Conservation (phyloP, 2,329 filamentous ascomycete species). For the Fusarium neocosmosporiellum region DNA sequence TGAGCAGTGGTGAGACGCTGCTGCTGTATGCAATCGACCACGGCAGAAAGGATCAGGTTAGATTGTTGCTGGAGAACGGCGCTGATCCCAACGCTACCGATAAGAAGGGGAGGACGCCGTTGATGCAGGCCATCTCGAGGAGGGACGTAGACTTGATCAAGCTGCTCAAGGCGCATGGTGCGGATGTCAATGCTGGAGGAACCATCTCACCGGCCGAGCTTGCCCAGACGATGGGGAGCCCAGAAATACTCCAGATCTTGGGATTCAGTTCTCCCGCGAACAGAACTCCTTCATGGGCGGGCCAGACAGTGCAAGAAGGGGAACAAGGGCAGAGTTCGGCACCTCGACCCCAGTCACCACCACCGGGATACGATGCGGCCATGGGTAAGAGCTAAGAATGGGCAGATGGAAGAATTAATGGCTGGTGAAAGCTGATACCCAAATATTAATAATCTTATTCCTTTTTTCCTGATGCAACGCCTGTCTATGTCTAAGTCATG, state of each 20-base stretch:
- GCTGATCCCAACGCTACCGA: slow-evolving; percentile 48
- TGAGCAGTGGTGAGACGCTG: slow-evolving; percentile 45
- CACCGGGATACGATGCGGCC: slow-evolving; percentile 35
- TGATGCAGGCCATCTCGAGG: slow-evolving; percentile 47
- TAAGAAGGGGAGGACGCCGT: slow-evolving; percentile 46
- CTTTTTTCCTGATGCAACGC: slow-evolving; percentile 13
- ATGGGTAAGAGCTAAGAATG: slow-evolving; percentile 27
- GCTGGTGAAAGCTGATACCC: slow-evolving; percentile 15
- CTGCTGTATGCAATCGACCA: slow-evolving; percentile 47
- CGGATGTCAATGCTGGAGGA: slow-evolving; percentile 33
- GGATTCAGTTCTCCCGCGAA: slow-evolving; percentile 22
- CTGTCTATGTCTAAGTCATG: slow-evolving; percentile 8
- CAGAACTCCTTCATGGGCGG: not conserved
- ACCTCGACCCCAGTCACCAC: slow-evolving; percentile 32
- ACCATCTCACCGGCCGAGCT: slow-evolving; percentile 38
- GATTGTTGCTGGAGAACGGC: slow-evolving; percentile 46
- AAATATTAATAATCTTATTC: slow-evolving; percentile 18
- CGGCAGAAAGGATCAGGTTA: slow-evolving; percentile 35
- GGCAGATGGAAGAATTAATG: not conserved
- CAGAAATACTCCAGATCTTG: slow-evolving; percentile 42
- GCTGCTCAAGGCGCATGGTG: slow-evolving; percentile 45
- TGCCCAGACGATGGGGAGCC: slow-evolving; percentile 37
- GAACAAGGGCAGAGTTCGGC: not conserved
- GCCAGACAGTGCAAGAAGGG: not conserved
- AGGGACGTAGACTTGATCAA: slow-evolving; percentile 44